Evolutionary conservation across 1,284 basidiomycete species (phyloP).

Genomic region (Rhodotorula sp.): DNA sequence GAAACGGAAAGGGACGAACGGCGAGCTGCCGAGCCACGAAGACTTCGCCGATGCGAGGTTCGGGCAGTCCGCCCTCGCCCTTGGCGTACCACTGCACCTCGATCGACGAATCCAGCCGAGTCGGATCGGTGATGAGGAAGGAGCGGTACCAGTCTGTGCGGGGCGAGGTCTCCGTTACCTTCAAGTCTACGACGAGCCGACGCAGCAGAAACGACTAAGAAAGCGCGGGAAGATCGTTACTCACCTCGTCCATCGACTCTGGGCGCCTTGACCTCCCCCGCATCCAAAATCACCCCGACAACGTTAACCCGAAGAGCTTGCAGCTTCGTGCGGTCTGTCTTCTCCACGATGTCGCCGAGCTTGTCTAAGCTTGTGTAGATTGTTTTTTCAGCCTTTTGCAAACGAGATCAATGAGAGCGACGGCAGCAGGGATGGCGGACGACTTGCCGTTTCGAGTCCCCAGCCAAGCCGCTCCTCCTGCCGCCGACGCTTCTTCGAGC

Average conservation of each 20-base stretch:
- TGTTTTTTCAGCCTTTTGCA: neutral
- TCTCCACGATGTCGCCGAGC: neutral
- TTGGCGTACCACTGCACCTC: constrained; percentile 24
- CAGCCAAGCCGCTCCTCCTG: constrained; percentile 7
- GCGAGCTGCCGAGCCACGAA: neutral
- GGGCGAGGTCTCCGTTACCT: neutral
- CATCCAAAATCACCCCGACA: neutral
- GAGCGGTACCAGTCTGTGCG: constrained; percentile 7
- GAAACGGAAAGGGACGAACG: neutral
- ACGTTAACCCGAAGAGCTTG: constrained; percentile 1
- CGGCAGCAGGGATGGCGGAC: too few species aligned
- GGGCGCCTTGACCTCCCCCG: neutral
- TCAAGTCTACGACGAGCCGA: neutral
- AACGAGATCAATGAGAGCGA: neutral
- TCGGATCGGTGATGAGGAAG: neutral
- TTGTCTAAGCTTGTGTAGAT: constrained; percentile 2
- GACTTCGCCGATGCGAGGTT: neutral
- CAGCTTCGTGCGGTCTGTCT: neutral
- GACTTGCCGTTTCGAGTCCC: neutral
- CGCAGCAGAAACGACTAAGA: neutral
- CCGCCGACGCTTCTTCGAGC: constrained; percentile 1
- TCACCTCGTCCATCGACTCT: neutral
- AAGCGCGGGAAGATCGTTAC: neutral
- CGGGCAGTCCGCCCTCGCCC: neutral
- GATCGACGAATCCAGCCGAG: neutral